Evolutionary conservation across 2,329 filamentous ascomycete genomes (phyloP), one percentile per base, ranked within the genome.

Genomic region (Tolypocladium inflatum): DNA sequence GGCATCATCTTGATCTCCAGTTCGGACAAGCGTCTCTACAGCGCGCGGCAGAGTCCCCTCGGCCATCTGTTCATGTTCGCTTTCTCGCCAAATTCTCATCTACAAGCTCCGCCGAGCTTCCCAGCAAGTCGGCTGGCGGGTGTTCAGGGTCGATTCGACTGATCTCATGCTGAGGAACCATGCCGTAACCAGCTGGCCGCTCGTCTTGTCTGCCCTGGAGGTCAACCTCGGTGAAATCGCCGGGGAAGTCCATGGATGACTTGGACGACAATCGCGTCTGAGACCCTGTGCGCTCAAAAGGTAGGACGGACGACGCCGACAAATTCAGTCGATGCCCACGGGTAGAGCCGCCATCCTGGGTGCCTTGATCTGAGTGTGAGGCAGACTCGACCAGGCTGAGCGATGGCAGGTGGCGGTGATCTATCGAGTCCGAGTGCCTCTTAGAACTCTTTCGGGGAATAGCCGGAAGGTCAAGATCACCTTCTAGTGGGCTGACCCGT

Each of bases 401-500:
- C 26, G 75, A 74, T 10, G 73, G 68, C 26, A 70, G 63, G 15
- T 69, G 69, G 37, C 65, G 63, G 57, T 62, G 67, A 30, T 73
- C 65, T n/a, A 69, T 70, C 37, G 64, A 67, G 45, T 70, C 74
- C 2, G 82, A 84, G 59, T 80, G 73, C 59, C 87, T 80, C 67
- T 85, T 85, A 0, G 89, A 91, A 68, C 87, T 91, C 72, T 87
- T 90, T 37, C 88, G 80, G 2, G 89, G 88, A 38, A 91, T 80
- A 9, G 80, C 76, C 0, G 85, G 84, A 4, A 78, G 65, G n/a
- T 73, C 66, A 57, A 73, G 55, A 62, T 76, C 63, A 55, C 70
- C 64, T 37, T 56, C 61, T 11, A 53, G 15, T 9, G 33, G 38
- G 11, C 55, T 54, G 19, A 35, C 56, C 15, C 23, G 41, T 10